Base-by-base conservation (phyloP, 495 filamentous ascomycete species). In the Saxophila tyrrhenica region DNA sequence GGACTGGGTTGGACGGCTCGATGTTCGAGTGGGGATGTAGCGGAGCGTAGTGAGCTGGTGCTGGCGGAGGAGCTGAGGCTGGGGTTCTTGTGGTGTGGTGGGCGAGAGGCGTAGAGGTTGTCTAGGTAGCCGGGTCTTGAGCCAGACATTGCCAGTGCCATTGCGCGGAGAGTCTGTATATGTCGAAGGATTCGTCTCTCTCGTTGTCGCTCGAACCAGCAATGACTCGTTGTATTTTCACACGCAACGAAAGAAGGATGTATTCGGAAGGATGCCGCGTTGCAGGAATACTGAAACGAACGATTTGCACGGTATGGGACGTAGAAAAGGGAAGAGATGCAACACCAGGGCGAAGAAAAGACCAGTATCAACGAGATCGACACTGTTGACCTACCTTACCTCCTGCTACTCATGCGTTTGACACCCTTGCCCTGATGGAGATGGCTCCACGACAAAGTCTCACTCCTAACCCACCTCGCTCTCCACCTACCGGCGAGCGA, bases 71-170 rank as follows among this genome's bases (percentile, higher is more conserved):
- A 59, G 39, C 53, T 50, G n/a, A 49, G 21, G 17, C 47, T 43
- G 7, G 54, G 35, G 20, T 15, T 57, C 8, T 44, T 44, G 15
- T n/a, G 41, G 7, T 44, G 46, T 17, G 46, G 29, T 29, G n/a
- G 48, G 46, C n/a, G 45, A 38, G 1, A 43, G 45, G 25, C 50
- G 51, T 48, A 59, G 10, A 59, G 29, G 25, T 54, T 59, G 45
- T 59, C 58, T 39, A 54, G 51, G 48, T 50, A 61, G 35, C 48
- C 50, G 19, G 44, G 58, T 32, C 54, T 48, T 5, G 29, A 51
- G 32, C 48, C 35, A 29, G 41, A 52, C 2, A 29, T 61, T 29
- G 52, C 48, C 25, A 38, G 58, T n/a, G n/a, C n/a, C n/a, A n/a
- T n/a, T n/a, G n/a, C n/a, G n/a, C n/a, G n/a, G n/a, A n/a, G n/a